Conservation (phyloP, 805 yeast species). For the Yamadazyma sp. region DNA sequence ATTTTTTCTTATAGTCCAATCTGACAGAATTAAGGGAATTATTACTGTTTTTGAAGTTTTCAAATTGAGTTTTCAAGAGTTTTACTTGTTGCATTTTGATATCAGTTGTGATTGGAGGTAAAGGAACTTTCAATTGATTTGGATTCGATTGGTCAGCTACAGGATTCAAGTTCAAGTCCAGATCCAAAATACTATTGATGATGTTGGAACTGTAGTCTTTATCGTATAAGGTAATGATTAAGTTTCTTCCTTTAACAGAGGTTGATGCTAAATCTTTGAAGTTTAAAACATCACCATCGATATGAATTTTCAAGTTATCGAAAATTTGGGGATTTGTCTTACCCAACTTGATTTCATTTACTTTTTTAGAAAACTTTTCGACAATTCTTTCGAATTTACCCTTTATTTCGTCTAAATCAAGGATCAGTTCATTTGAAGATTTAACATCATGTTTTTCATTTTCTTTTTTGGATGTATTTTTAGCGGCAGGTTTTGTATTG, state of each 20-base stretch:
- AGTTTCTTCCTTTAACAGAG: constrained; percentile 61
- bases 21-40: constrained; percentile 45
- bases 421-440: constrained; percentile 1
- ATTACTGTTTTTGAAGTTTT: constrained; percentile 53
- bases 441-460: constrained; percentile 1
- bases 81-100: constrained; percentile 55
- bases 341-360: constrained; percentile 67
- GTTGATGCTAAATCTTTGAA: constrained; percentile 72
- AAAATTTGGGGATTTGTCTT: constrained; percentile 65
- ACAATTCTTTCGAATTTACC: constrained; percentile 46
- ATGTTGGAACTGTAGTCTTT: constrained; percentile 70
- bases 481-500: background rate
- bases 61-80: constrained; percentile 63
- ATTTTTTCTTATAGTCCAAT: constrained; percentile 54
- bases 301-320: constrained; percentile 51
- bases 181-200: constrained; percentile 64
- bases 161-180: constrained; percentile 75
- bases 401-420: constrained; percentile 33
- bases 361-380: constrained; percentile 50
- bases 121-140: constrained; percentile 62
- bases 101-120: constrained; percentile 75
- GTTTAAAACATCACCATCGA: constrained; percentile 38
- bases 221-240: constrained; percentile 83
- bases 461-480: background rate
- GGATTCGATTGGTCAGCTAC: constrained; percentile 70